Conservation (phyloP, 2,329 filamentous ascomycete genomes). For the Cladobotryum protrusum region DNA sequence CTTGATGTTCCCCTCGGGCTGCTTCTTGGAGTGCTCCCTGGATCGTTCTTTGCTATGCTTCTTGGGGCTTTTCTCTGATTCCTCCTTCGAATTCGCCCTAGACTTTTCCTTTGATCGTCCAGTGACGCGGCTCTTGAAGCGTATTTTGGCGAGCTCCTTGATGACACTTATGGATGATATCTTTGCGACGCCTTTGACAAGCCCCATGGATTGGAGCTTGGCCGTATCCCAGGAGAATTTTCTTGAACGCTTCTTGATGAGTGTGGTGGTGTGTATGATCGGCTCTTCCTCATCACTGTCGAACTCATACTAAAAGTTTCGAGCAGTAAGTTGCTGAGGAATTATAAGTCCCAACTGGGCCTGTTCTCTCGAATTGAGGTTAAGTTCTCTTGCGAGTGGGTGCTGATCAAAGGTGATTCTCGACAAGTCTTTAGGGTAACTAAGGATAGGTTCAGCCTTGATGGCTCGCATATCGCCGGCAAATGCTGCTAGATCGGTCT, state of each 20-base stretch:
- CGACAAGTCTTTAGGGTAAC: conserved; percentile 30
- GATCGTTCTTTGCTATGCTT: too few relatives aligned
- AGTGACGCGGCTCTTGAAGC: conserved; percentile 6
- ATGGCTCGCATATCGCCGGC: conserved; percentile 24
- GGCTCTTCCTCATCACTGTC: conserved; percentile 23
- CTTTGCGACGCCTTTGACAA: neutral
- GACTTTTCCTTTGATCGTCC: too few relatives aligned
- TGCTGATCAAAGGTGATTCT: conserved; percentile 30
- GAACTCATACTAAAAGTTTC: conserved; percentile 32
- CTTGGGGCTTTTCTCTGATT: too few relatives aligned
- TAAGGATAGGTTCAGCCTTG: conserved; percentile 18
- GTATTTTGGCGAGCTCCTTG: neutral
- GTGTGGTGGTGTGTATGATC: neutral
- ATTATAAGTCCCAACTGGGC: conserved; percentile 29
- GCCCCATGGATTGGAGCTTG: neutral
- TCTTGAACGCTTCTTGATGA: neutral
- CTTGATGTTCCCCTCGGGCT: too few relatives aligned
- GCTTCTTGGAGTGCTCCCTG: too few relatives aligned
- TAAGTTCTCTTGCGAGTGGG: conserved; percentile 27
- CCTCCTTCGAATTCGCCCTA: too few relatives aligned
- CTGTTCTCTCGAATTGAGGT: conserved; percentile 23
- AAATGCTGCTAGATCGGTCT: conserved; percentile 31
- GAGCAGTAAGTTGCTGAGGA: conserved; percentile 27
- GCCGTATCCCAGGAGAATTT: neutral
- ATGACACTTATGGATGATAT: neutral